Evolutionary conservation across 176 grass and related monocot species (phyloP).

Genomic region (Lolium perenne): DNA sequence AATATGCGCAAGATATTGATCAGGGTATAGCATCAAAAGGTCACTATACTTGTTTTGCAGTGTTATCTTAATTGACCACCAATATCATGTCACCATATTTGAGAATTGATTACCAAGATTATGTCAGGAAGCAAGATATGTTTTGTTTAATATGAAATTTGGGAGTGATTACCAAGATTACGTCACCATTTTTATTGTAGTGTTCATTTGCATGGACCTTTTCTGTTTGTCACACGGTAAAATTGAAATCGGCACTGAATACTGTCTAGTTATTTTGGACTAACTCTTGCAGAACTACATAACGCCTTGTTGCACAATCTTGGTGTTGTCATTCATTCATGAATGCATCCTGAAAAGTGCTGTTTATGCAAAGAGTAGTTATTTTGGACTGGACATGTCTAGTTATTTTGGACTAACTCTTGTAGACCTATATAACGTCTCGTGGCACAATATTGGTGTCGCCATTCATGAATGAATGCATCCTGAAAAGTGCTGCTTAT

Average conservation of each 20-base stretch:
- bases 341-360: background rate
- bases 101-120: too few species aligned
- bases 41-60: background rate
- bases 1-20: background rate
- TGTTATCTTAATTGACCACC: background rate
- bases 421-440: background rate
- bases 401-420: slow-evolving; percentile 25
- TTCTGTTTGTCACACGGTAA: slow-evolving; percentile 34
- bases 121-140: background rate
- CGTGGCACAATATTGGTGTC: background rate
- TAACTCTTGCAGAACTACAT: slow-evolving; percentile 20
- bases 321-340: background rate
- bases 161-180: background rate
- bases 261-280: background rate
- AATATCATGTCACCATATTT: too few species aligned
- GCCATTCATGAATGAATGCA: background rate
- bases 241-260: background rate
- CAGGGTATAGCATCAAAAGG: background rate
- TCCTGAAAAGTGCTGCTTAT: background rate
- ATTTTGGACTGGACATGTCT: background rate
- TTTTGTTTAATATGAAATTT: background rate
- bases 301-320: background rate
- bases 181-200: background rate
- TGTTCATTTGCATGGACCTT: background rate
- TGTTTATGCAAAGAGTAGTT: slow-evolving; percentile 10